phyloP scores from a whole-genome alignment of 371 early-diverging fungal genomes.

The Mucor piriformis region DNA sequence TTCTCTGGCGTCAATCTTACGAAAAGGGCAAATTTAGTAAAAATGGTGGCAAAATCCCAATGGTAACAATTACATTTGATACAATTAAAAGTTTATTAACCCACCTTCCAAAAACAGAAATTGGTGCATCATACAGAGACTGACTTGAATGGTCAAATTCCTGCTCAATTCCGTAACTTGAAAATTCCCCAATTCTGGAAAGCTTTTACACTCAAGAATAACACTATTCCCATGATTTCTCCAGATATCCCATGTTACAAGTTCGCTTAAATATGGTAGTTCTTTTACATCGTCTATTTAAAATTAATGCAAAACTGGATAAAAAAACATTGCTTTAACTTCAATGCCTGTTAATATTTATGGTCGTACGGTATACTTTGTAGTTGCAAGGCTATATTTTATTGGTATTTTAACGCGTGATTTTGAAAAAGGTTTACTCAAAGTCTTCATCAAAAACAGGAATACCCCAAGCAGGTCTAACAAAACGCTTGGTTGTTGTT shows the following conservation, averaged over 20 bases:
- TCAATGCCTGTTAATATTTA: no score
- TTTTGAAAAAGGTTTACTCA: not conserved
- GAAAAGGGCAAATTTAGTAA: slow-evolving; percentile 20
- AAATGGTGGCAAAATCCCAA: slow-evolving; percentile 37
- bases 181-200: slow-evolving; percentile 41
- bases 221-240: slow-evolving; percentile 36
- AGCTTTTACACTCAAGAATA: slow-evolving; percentile 38
- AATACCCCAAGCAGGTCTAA: slow-evolving; percentile 44
- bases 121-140: slow-evolving; percentile 16
- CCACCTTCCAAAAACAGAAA: slow-evolving; percentile 9
- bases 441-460: slow-evolving; percentile 46
- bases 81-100: not conserved
- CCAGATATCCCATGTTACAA: slow-evolving; percentile 24
- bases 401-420: no score
- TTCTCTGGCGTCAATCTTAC: slow-evolving; percentile 40
- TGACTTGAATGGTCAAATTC: slow-evolving; percentile 30
- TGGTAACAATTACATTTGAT: slow-evolving; percentile 3
- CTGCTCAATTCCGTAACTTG: slow-evolving; percentile 37
- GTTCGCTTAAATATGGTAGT: not conserved
- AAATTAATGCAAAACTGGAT: no score
- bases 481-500: slow-evolving; percentile 36
- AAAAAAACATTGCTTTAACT: no score
- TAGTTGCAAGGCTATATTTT: no score
- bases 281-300: no score
- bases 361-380: no score